Base-by-base conservation (phyloP, 140 eudicot genomes). In the Eryngium alpinum region DNA sequence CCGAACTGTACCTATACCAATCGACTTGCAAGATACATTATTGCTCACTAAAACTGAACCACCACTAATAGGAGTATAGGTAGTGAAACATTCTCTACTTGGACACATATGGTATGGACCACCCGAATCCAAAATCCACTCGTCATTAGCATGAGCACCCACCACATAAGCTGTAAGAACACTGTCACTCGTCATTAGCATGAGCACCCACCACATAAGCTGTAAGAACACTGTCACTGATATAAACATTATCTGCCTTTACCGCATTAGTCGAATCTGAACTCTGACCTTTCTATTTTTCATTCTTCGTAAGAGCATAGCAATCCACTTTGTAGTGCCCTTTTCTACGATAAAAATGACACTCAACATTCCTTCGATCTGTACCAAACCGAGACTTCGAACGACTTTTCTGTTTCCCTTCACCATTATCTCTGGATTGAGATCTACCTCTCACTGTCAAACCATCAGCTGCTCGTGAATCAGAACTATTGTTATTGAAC, bases 101-200 rank as follows among this genome's bases (percentile, higher is more conserved):
- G 62, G 62, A 74, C 66, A 67, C 79, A 77, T 83, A n/a, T 83
- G 79, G 28, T 77, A 67, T 0, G n/a, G n/a, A n/a, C n/a, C 70
- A 29, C 85, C 28, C 3, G 57, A 59, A 33, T 81, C 84, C 9
- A 81, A 9, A 5, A 81, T 25, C 84, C 84, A 81, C 13, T 34
- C 57, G 13, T 1, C 24, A 11, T 17, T 1, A 9, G 7, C 7
- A 4, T 12, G 6, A 31, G 13, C 13, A 46, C 7, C 22, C n/a
- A 75, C 17, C 9, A 32, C 51, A 59, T 25, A 59, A 19, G 65
- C 65, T 22, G 74, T 31, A 5, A 71, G 43, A 4, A 46, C 70
- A 16, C 52, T 32, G 5, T 34, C n/a, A n/a, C n/a, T n/a, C n/a
- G 25, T n/a, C n/a, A n/a, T n/a, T n/a, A n/a, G n/a, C n/a, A n/a